A percentile compares a stretch with the other conserved stretches of the same genome.
Conservation (phyloP, 768 basidiomycete species). For the Gymnopilus dilepis region DNA sequence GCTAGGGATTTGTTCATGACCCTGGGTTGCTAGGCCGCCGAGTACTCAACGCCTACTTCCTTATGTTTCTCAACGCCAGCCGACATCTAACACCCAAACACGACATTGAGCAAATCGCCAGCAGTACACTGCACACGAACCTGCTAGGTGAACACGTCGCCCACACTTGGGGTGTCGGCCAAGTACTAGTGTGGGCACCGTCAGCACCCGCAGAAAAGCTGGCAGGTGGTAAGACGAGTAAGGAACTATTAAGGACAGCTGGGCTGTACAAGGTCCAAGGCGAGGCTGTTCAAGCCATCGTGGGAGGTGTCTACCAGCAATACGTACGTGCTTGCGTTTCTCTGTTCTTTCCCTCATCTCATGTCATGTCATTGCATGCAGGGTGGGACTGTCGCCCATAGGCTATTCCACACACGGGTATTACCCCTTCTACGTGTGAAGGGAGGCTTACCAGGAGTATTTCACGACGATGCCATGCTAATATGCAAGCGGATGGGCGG, state of each 20-base stretch:
- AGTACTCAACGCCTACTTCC: constrained; percentile 75
- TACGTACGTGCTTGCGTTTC: constrained; percentile 76
- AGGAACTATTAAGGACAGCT: constrained; percentile 52
- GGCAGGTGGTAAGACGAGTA: constrained; percentile 30
- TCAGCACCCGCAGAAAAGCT: constrained; percentile 48
- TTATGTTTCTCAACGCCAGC: constrained; percentile 70
- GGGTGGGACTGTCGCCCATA: constrained; percentile 55
- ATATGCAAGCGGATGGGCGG: constrained; percentile 59
- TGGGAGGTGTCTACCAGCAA: constrained; percentile 81
- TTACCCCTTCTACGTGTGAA: constrained; percentile 47
- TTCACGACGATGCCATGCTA: constrained; percentile 52
- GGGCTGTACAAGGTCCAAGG: constrained; percentile 83
- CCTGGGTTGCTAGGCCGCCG: constrained; percentile 61
- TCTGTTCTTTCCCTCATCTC: neutral
- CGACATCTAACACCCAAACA: constrained; percentile 49
- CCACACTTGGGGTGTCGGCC: constrained; percentile 74
- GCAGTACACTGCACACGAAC: constrained; percentile 70
- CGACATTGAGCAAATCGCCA: constrained; percentile 62
- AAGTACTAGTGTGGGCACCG: constrained; percentile 78
- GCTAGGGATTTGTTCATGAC: neutral
- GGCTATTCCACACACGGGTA: constrained; percentile 55
- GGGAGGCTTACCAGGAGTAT: constrained; percentile 50
- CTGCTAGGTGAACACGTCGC: constrained; percentile 77
- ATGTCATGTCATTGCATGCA: constrained; percentile 25
- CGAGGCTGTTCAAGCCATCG: constrained; percentile 73